These are phyloP conservation scores for Syzygium syzygioides DNA, from an alignment of 441 rosid genomes.

Conservation along the genomic window DNA sequence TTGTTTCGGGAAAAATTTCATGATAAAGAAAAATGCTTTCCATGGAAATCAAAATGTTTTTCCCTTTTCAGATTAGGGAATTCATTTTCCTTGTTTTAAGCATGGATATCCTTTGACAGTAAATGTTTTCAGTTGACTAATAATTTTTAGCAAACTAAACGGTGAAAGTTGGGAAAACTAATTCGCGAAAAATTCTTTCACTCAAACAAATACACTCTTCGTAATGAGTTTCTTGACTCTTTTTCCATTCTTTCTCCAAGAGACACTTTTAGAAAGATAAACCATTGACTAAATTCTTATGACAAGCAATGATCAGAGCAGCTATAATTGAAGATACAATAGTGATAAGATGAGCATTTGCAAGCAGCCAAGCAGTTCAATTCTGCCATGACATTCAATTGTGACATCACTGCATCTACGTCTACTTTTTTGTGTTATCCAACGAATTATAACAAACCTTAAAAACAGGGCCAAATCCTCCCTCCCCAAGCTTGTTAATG, in stretches of 20 bases:
- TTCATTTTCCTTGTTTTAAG: no score
- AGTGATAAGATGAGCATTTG: neutral
- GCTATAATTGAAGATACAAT: rapidly evolving
- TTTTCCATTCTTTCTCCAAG: neutral
- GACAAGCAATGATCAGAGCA: neutral
- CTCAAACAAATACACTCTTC: no score
- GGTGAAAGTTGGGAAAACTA: no score
- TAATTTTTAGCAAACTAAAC: no score
- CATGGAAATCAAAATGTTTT: no score
- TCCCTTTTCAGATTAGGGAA: no score
- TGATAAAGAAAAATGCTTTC: no score
- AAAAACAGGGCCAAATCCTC: constrained; percentile 69
- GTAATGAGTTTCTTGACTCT: neutral
- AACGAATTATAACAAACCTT: constrained; percentile 20
- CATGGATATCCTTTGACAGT: no score
- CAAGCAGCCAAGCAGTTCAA: neutral
- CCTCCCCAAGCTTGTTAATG: constrained; percentile 67
- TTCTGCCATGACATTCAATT: neutral
- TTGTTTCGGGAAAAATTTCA: no score
- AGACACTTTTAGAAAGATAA: neutral
- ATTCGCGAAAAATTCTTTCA: no score
- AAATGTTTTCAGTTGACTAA: no score
- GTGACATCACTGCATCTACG: neutral
- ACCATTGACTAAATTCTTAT: rapidly evolving
- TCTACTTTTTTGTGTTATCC: neutral